A percentile compares a stretch with the other conserved stretches of the same genome.
Conservation (phyloP, 2,329 filamentous ascomycete genomes). For the Botryotinia narcissicola region DNA sequence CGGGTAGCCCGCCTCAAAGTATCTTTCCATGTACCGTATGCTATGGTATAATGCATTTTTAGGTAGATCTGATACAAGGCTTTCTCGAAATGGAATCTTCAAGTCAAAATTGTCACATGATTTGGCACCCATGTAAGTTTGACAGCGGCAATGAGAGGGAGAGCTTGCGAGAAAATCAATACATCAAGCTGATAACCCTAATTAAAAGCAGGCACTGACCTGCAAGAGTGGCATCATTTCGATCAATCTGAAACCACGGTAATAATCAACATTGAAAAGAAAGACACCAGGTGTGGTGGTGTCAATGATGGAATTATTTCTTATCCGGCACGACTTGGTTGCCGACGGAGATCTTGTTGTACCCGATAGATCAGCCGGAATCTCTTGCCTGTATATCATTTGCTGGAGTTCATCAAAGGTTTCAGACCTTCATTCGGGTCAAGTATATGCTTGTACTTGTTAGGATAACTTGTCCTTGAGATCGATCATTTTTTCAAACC, state of each 20-base stretch:
- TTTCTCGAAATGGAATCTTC: background rate
- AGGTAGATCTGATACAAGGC: background rate
- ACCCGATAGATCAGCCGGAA: constrained; percentile 10
- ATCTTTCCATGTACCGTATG: background rate
- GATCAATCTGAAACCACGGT: background rate
- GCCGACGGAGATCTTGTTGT: constrained; percentile 13
- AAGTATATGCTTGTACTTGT: background rate
- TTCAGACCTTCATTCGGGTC: background rate
- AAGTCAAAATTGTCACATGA: background rate
- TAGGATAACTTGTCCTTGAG: background rate
- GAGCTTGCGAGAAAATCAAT: background rate
- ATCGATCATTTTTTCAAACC: constrained; percentile 14
- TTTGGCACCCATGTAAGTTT: background rate
- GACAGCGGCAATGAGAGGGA: background rate
- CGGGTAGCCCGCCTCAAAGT: background rate
- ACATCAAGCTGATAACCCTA: background rate
- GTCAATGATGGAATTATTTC: background rate
- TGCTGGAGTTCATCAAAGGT: background rate
- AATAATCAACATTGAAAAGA: too few species aligned
- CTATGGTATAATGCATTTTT: background rate
- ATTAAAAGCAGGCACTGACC: background rate
- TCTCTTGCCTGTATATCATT: background rate
- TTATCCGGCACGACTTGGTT: constrained; percentile 9
- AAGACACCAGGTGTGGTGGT: background rate
- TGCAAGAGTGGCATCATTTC: background rate